Percentiles rank a stretch among this genome's conserved stretches.
phyloP scores from a whole-genome alignment of 2,329 filamentous ascomycete species.

The Blastomyces emzantsi region DNA sequence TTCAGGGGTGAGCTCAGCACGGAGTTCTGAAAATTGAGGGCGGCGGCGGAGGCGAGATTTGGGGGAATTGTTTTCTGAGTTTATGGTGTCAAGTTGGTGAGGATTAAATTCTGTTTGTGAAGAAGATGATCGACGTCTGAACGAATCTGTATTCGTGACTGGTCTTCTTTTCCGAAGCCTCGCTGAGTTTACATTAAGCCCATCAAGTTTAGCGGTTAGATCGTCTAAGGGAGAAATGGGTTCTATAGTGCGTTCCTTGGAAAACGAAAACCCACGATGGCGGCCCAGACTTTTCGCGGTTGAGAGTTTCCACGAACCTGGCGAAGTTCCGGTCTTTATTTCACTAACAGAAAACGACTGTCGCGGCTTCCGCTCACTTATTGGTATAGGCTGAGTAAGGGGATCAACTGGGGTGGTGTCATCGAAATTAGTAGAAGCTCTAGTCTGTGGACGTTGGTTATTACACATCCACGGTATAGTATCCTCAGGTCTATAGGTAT shows the following conservation, averaged over 20 bases:
- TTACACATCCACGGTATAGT: background rate
- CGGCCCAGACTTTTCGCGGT: constrained; percentile 29
- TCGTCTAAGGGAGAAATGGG: constrained; percentile 16
- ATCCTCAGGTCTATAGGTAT: constrained; percentile 7
- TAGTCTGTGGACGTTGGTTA: background rate
- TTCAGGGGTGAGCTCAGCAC: constrained; percentile 12
- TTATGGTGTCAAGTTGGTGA: constrained; percentile 3
- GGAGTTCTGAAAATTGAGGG: constrained; percentile 15
- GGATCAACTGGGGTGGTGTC: constrained; percentile 4
- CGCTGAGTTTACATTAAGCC: constrained; percentile 19
- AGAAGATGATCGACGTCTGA: constrained; percentile 28
- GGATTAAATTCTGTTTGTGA: constrained; percentile 20
- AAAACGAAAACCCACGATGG: constrained; percentile 12
- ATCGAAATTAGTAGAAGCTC: constrained; percentile 1
- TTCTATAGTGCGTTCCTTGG: constrained; percentile 25
- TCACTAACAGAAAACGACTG: constrained; percentile 46
- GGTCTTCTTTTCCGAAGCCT: constrained; percentile 28
- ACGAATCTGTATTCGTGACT: constrained; percentile 34
- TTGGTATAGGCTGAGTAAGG: background rate
- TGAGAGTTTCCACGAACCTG: constrained; percentile 32
- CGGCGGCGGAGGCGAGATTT: constrained; percentile 16
- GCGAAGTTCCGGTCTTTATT: constrained; percentile 29
- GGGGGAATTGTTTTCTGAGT: constrained; percentile 6
- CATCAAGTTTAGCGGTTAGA: constrained; percentile 21
- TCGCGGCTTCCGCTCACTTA: constrained; percentile 22